phyloP scores from a whole-genome alignment of 305 asterid genomes.

The Fraxinus sp. region DNA sequence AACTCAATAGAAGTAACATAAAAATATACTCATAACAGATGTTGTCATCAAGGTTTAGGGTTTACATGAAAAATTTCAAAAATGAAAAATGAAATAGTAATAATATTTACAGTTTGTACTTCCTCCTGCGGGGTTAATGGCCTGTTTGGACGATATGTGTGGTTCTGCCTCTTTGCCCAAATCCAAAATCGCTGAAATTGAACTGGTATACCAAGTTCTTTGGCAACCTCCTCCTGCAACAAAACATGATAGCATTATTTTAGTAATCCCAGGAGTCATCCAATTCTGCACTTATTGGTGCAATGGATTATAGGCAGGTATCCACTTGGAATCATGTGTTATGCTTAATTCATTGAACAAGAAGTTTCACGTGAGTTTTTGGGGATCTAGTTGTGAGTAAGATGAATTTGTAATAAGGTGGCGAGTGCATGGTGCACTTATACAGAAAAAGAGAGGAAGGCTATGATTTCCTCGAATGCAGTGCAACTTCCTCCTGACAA shows the following conservation, averaged over 20 bases:
- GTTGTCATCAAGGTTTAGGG: background rate
- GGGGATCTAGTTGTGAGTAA: background rate
- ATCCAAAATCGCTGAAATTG: slow-evolving; percentile 79
- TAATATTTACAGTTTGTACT: slow-evolving; percentile 55
- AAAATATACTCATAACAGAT: background rate
- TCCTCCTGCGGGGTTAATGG: slow-evolving; percentile 74
- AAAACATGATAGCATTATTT: slow-evolving; percentile 10
- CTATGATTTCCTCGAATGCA: background rate
- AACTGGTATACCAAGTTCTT: slow-evolving; percentile 71
- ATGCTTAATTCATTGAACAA: background rate
- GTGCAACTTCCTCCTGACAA: slow-evolving; percentile 7
- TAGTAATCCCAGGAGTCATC: background rate
- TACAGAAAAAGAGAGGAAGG: background rate
- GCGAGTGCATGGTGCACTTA: background rate
- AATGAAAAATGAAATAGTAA: background rate
- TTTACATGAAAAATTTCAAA: background rate
- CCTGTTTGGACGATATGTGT: slow-evolving; percentile 75
- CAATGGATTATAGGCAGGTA: background rate
- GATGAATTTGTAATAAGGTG: background rate
- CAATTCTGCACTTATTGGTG: background rate
- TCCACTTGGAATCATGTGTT: background rate
- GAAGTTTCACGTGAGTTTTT: background rate
- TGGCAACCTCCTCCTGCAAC: slow-evolving; percentile 70
- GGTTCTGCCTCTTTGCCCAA: slow-evolving; percentile 86
- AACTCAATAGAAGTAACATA: background rate